Evolutionary conservation across 441 rosid species (phyloP), one percentile per base, ranked within the genome.

Genomic region (Raphanus hybrid): DNA sequence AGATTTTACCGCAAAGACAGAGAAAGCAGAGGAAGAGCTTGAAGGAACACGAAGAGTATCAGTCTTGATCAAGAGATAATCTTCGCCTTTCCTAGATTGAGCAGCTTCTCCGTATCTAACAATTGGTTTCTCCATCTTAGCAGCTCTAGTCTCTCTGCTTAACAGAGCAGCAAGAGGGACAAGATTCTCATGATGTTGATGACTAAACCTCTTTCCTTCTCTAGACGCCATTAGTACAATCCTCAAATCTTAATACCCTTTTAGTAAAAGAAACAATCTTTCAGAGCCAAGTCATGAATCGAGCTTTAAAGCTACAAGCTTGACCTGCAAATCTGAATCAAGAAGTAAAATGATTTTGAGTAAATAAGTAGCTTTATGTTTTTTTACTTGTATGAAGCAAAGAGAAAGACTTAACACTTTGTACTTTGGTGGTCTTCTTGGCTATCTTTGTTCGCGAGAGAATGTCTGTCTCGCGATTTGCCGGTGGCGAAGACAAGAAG

Each of bases 1-100:
- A 29, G 5, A 5, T 3, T 29, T 27, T 37, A 37, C 43, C 2
- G 43, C 43, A 37, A 37, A 37, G 43, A 37, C 43, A 37, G 43
- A 37, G 43, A 37, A 8, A 37, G 43, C 75, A 3, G 94, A 81
- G n/a, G 90, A 83, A 11, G 90, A 74, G 78, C 85, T 89, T 23
- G 92, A 92, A 0, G 88, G 89, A 57, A 91, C 84, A 65, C 95
- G 74, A 26, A 83, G 87, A 78, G 87, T 87, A 77, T 92, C 92
- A 1, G 83, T 85, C 72, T 90, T 91, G 37, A 91, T 83, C 75
- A 91, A 84, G 81, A 85, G 83, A 79, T 85, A 90, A 82, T 92
- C 97, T 79, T 92, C 98, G 54, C 97, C 97, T 82, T 94, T 94
- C 76, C 84, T 90, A 69, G 94, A 84, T 83, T 90, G 92, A 67